Base-by-base conservation (phyloP, 1,139 yeast species). In the Lodderomyces theae region DNA sequence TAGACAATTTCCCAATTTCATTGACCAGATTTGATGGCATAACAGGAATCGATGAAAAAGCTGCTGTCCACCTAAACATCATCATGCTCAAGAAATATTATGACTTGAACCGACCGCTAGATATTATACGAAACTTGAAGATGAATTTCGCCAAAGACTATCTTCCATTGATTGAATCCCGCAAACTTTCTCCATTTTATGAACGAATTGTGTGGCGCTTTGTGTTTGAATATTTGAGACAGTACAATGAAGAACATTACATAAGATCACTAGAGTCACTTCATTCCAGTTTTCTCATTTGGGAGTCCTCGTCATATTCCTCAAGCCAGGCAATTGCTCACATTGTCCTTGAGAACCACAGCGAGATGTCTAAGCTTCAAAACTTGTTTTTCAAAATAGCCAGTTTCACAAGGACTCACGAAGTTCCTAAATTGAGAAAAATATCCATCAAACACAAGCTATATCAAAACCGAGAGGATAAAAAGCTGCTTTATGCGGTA, bases 161-260 rank as follows among this genome's bases (percentile, higher is more conserved):
- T 41, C 48, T 55, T n/a, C 66, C 69, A 0, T 44, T 56, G 29
- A 63, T 71, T 5, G 44, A 56, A 37, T 9, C 42, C 2, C 51
- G 54, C 3, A 42, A 50, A 29, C 48, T 71, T 11, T 43, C 64
- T 4, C 66, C 72, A 5, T 69, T 67, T 41, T 69, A 69, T 49
- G 76, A 71, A 48, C 48, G 76, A 21, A 63, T 68, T 3, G 58
- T 69, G 11, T 71, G 76, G 76, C 66, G 63, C 45, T 69, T 66
- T 46, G 59, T 63, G 44, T 67, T 69, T 42, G 70, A 69, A 30
- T 68, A 66, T 44, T 51, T 60, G 42, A 52, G 52, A 39, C 52
- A 51, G 25, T 47, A 42, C 32, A 55, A 58, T 25, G 70, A 64
- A 44, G 25, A 45, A 6, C 47, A 58, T 40, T 62, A 54, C 38